Evolutionary conservation across 495 filamentous ascomycete genomes (phyloP), one percentile per base, ranked within the genome.

Genomic region (Penicillium bovifimosum): DNA sequence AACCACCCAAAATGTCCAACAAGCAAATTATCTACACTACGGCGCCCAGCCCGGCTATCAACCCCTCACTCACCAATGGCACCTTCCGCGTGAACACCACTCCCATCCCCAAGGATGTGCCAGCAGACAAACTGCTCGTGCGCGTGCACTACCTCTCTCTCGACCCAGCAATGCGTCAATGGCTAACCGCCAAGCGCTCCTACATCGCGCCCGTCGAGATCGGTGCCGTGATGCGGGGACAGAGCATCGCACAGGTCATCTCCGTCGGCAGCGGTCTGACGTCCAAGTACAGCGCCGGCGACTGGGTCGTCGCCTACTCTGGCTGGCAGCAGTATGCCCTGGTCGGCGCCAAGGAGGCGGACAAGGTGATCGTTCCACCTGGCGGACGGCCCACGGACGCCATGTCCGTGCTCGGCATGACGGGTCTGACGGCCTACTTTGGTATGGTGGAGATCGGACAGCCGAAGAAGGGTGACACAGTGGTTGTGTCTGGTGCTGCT

Each of bases 121-220:
- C 82, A n/a, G 68, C 80, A 61, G 78, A 83, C 58, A 74, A 87
- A 52, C 59, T 88, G 46, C 78, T 90, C 26, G 71, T 89, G 20
- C 81, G 87, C 56, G 70, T 70, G 1, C 74, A 86, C 41, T 88
- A 86, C 67, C 71, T 90, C 56, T 86, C 83, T n/a, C 80, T 88
- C 56, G 87, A 92, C 68, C 87, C 87, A 0, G 85, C 86, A n/a
- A 88, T 90, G 82, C 78, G 88, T 52, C 80, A 82, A 54, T 90
- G 86, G 88, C 76, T 93, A 34, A 77, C 72, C 56, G 80, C 81
- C 58, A 74, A 74, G 40, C 75, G 85, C 32, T 85, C 84, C 11
- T 91, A 90, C 69, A 64, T 83, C 10, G 76, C 81, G 0, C 84
- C 87, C 7, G 83, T 90, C 7, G 68, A 80, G 45, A 73, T 82